These are phyloP conservation scores for Trichophyton benhamiae DNA, from an alignment of 2,329 filamentous ascomycete genomes.

Conservation along the genomic window DNA sequence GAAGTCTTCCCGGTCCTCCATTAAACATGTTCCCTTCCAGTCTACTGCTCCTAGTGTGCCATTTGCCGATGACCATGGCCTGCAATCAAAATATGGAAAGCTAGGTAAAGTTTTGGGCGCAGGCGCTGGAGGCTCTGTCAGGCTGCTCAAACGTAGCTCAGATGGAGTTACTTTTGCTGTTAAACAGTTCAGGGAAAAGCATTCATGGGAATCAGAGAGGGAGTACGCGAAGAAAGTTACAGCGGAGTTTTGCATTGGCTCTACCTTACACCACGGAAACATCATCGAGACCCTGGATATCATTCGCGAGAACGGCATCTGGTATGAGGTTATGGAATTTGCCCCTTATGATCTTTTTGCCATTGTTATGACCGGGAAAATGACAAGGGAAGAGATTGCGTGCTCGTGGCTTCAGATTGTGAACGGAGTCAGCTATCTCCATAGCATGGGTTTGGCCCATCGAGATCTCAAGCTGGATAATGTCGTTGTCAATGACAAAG, in stretches of 20 bases:
- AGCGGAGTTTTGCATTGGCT: constrained; percentile 95
- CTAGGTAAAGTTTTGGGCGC: constrained; percentile 88
- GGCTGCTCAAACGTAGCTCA: constrained; percentile 83
- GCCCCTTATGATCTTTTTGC: constrained; percentile 92
- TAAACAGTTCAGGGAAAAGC: constrained; percentile 86
- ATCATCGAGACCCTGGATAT: constrained; percentile 98
- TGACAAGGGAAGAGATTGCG: constrained; percentile 79
- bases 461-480: constrained; percentile 95
- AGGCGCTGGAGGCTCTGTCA: constrained; percentile 85
- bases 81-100: constrained; percentile 87
- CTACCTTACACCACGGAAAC: constrained; percentile 91
- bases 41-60: constrained; percentile 47
- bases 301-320: constrained; percentile 81
- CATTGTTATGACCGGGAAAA: constrained; percentile 97
- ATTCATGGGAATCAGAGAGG: constrained; percentile 84
- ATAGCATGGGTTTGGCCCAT: constrained; percentile 89
- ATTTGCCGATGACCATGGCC: constrained; percentile 85
- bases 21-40: constrained; percentile 44
- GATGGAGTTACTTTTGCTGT: constrained; percentile 93
- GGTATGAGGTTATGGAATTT: constrained; percentile 99
- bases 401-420: constrained; percentile 91
- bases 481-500: constrained; percentile 87
- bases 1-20: constrained; percentile 37
- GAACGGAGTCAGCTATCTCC: constrained; percentile 85
- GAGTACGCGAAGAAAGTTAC: constrained; percentile 98